Evolutionary conservation across 805 yeast species (phyloP), one percentile per base, ranked within the genome.

Genomic region (Kuraishia hungarica): DNA sequence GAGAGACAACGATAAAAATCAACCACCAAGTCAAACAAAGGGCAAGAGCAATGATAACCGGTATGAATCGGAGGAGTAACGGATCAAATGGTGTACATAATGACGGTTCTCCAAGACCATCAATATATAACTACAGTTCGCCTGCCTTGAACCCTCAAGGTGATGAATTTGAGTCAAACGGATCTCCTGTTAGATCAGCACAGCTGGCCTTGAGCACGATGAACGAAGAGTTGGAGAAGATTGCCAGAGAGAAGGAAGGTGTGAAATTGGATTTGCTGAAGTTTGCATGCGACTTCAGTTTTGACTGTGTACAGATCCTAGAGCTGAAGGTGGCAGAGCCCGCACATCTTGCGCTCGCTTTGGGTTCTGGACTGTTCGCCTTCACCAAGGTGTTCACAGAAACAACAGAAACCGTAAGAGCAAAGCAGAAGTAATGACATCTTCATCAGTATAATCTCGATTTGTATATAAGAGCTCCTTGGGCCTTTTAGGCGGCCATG

Each of bases 1-100:
- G 75, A 59, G 86, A 83, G 61, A 68, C 76, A 59, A 83, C 81
- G 54, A 59, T 83, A 35, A 75, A 72, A 58, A 78, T 86, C 50
- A 86, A 80, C 64, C 76, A 79, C 50, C 83, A 83, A 63, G 89
- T 87, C 7, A 84, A 80, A 62, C 75, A 73, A 59, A 74, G 78
- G 55, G 85, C 87, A 0, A 74, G 60, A 48, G 48, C 55, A 50
- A 26, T 52, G 62, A 62, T 48, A 61, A 51, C 57, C 62, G 55
- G 22, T 55, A 53, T 17, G 48, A 35, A 13, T 15, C 43, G 43
- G n/a, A 35, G 43, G 17, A 13, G 43, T 15, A 35, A 35, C 43
- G 43, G 43, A 35, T 13, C 43, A 6, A 15, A 10, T 35, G 43
- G 43, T 35, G 43, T 4, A 35, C 17, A 35, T 35, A 13, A 6